Base-by-base conservation (phyloP, 2,329 filamentous ascomycete species). In the Eutypella sp. region DNA sequence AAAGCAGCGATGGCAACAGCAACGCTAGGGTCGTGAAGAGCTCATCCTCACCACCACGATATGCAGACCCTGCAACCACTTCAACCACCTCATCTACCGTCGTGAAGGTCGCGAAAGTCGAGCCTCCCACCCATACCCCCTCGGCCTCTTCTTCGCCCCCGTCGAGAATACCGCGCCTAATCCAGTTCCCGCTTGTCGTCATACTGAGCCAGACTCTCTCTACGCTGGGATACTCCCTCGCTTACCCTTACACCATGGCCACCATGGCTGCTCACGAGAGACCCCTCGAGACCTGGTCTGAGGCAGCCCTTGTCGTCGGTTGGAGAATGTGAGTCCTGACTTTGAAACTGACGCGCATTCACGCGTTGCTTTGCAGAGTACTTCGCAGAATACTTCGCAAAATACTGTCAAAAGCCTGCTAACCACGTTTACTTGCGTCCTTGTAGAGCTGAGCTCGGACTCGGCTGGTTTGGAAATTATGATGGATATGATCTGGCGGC, bases 381-480 rank as follows among this genome's bases (percentile, higher is more conserved):
- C n/a, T n/a, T n/a, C n/a, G n/a, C n/a, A n/a, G n/a, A n/a, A n/a
- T n/a, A n/a, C n/a, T n/a, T n/a, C n/a, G n/a, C n/a, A n/a, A n/a
- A n/a, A n/a, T n/a, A n/a, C n/a, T n/a, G n/a, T n/a, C n/a, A n/a
- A n/a, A n/a, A n/a, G n/a, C n/a, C n/a, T n/a, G n/a, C n/a, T n/a
- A n/a, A n/a, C n/a, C n/a, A n/a, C n/a, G n/a, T n/a, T n/a, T n/a
- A n/a, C 46, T 47, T 46, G 51, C 49, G 29, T 78, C 73, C 75
- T 43, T 79, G 73, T 75, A 87, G 79, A 63, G 64, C 82, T 40
- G 84, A 90, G 63, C 73, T 95, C 44, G 80, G 73, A 20, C 60
- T 91, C 40, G 84, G 80, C 40, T 96, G 89, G 89, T 79, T 78
- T 56, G 73, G 82, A 37, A 75, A 82, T 51, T 87, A 86, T 62